Evolutionary conservation across 1,139 yeast species (phyloP).

Genomic region (Meyerozyma sp.): DNA sequence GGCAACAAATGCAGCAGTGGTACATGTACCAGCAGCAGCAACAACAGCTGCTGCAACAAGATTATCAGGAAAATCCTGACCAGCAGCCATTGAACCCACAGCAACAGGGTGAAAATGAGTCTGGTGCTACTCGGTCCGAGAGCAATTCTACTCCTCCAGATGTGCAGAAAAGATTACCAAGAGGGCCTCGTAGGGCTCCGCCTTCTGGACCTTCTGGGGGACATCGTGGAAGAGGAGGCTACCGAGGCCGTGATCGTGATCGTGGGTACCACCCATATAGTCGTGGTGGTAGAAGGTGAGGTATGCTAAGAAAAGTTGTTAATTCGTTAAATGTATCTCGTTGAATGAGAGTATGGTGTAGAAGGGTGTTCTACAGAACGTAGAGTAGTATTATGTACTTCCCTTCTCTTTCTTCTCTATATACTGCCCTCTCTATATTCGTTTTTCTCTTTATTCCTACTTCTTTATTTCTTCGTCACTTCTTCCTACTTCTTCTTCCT

Average conservation of each 20-base stretch:
- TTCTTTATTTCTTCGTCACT: no score
- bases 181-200: constrained; percentile 40
- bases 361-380: no score
- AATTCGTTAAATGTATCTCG: no score
- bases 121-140: constrained; percentile 8
- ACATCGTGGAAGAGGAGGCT: constrained; percentile 21
- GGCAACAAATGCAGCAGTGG: constrained; percentile 78
- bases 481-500: no score
- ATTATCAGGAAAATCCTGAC: constrained; percentile 32
- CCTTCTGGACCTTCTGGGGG: constrained; percentile 35
- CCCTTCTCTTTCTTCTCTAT: no score
- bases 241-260: constrained; percentile 14
- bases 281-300: constrained; percentile 21
- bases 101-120: constrained; percentile 31
- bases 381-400: no score
- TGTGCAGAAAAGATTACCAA: constrained; percentile 30
- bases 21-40: constrained; percentile 63
- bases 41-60: constrained; percentile 22
- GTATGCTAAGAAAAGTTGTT: not conserved
- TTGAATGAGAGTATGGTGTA: no score
- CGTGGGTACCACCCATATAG: constrained; percentile 31
- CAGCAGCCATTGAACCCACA: constrained; percentile 50
- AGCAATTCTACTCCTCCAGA: constrained; percentile 8
- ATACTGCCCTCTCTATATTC: no score
- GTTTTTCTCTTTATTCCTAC: no score